These are phyloP conservation scores for Enterospora canceri DNA, from an alignment of 371 early-diverging fungal genomes.

Conservation along the genomic window DNA sequence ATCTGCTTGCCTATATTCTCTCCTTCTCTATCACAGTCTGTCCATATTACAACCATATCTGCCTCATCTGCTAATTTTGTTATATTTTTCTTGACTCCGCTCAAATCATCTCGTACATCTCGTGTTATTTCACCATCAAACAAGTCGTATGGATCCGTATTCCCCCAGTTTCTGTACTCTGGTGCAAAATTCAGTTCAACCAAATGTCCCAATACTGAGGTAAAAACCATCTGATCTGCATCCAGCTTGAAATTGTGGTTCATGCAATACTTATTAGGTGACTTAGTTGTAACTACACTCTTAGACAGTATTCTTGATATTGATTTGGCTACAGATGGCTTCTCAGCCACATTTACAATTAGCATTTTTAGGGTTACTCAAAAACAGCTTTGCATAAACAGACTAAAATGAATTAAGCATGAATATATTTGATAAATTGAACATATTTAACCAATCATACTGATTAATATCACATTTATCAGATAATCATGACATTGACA, in stretches of 20 bases:
- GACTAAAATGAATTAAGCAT: neutral
- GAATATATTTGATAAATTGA: too few species aligned
- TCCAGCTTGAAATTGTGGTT: conserved; percentile 43
- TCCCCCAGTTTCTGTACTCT: conserved; percentile 41
- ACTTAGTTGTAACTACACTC: neutral
- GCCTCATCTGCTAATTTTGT: conserved; percentile 61
- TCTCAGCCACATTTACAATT: conserved; percentile 75
- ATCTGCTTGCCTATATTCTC: conserved; percentile 87
- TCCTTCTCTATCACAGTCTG: conserved; percentile 97
- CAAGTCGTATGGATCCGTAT: conserved; percentile 45
- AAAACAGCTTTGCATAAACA: neutral
- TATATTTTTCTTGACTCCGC: conserved; percentile 58
- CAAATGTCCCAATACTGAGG: conserved; percentile 57
- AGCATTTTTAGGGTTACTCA: conserved; percentile 29
- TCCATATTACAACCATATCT: conserved; percentile 80
- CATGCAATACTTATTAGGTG: conserved; percentile 51
- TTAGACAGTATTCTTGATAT: conserved; percentile 67
- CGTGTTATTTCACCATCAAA: conserved; percentile 36
- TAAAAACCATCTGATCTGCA: conserved; percentile 49
- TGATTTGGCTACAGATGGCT: conserved; percentile 82
- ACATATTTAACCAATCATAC: too few species aligned
- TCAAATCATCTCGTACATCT: conserved; percentile 14
- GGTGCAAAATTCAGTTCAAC: conserved; percentile 45
- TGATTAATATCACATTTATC: too few species aligned
- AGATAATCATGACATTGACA: too few species aligned